Base-by-base conservation (phyloP, 2,329 filamentous ascomycete genomes). In the Hymenoscyphus salicellus region DNA sequence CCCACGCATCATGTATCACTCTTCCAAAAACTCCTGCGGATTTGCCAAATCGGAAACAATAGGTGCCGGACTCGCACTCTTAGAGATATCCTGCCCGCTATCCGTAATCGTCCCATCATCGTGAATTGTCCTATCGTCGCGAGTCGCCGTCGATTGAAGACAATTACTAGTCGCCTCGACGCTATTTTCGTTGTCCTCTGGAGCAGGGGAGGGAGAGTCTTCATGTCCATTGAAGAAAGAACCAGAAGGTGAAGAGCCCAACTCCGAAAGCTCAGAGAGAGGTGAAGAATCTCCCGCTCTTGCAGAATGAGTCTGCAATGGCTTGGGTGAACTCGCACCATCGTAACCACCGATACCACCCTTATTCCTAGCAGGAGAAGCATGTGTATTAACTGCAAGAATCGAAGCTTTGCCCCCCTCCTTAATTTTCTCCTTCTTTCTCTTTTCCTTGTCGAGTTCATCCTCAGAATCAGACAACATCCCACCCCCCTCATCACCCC, bases 401-500 rank as follows among this genome's bases (percentile, higher is more conserved):
- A 26, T 23, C 46, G 46, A 52, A 23, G 5, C 26, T 4, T 26
- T 52, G 46, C 2, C 46, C 46, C 10, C 46, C 46, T 11, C 20
- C 20, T 52, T 52, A 20, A 14, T 11, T 14, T 26, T 52, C 46
- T 52, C 26, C 11, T 33, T 16, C 26, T 33, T n/a, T n/a, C n/a
- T 20, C 2, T 55, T 38, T 30, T 30, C 6, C 3, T 3, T 30
- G 28, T 3, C 6, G 26, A 28, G n/a, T 52, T 49, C 28, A 28
- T 46, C 46, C 16, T 63, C 56, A 11, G 58, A 61, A 23, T 61
- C 46, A 17, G 36, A 55, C n/a, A 55, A 11, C 38, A 28, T 41
- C 30, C 66, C 64, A 5, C 62, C 62, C 4, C 64, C 62, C 10
- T 20, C 30, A 58, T 62, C 63, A 16, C 55, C 66, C 70, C 71